Base-by-base conservation (phyloP, 1,284 basidiomycete species). In the Pyrrhoderma noxium region DNA sequence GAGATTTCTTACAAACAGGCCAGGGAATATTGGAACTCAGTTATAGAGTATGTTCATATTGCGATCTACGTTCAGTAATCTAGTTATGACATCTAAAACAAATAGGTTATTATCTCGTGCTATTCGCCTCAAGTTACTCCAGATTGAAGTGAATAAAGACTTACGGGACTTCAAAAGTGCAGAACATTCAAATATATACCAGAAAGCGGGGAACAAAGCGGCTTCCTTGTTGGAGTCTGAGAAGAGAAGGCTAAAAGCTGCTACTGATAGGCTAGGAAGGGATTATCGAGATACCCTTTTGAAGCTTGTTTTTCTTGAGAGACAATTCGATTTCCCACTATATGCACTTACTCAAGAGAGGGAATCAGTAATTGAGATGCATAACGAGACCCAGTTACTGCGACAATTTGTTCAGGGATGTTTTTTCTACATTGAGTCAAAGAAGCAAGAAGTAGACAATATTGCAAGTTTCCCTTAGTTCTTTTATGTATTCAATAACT, bases 311-410 rank as follows among this genome's bases (percentile, higher is more conserved):
- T 23, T 3, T 11, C 39, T 46, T 31, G 52, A 54, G 31, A 44
- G 49, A 11, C 25, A 44, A 19, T 50, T 54, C 35, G 52, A 50
- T 19, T 54, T 54, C 21, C 47, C 48, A 1, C 27, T 54, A 14
- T 19, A 47, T 8, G 18, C 27, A 13, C 23, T 53, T 7, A 39
- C 25, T n/a, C 21, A 21, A 16, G 40, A 38, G 16, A 22, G 35
- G 14, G 39, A 19, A 38, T 41, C 40, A n/a, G 3, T 25, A 18
- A 43, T 3, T 23, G n/a, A 49, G 31, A 42, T 43, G 19, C 40
- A 34, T 16, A 21, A 42, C n/a, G 39, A 43, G 27, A 13, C 42
- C 7, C 9, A 18, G 8, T 16, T 31, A n/a, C n/a, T 49, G 5
- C 22, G 27, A 16, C 16, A 16, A 8, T 49, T 44, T 35, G 23